phyloP scores from a whole-genome alignment of 495 filamentous ascomycete species.

The Podospora anserina region DNA sequence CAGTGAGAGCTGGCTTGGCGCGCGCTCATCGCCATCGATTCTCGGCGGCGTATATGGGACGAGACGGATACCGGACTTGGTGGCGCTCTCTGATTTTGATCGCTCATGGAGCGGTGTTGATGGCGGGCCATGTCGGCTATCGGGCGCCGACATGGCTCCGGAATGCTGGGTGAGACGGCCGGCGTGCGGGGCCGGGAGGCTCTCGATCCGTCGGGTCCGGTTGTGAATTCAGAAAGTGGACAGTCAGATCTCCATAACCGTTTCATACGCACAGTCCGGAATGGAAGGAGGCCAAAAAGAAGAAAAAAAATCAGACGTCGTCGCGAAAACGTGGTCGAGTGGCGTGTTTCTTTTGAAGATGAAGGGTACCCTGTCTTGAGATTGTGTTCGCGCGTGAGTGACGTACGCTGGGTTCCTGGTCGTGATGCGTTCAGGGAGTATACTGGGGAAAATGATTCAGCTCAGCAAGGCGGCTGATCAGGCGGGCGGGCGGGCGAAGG shows the following conservation, averaged over 20 bases:
- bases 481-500: neutral
- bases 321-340: slow-evolving; percentile 10
- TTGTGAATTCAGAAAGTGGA: slow-evolving; percentile 26
- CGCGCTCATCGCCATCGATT: slow-evolving; percentile 33
- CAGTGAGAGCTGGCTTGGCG: slow-evolving; percentile 34
- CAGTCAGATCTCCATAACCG: slow-evolving; percentile 35
- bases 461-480: neutral
- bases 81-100: slow-evolving; percentile 53
- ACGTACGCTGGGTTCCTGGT: neutral
- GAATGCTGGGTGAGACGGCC: slow-evolving; percentile 23
- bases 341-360: neutral
- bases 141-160: slow-evolving; percentile 38
- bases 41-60: slow-evolving; percentile 53
- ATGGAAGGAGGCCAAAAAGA: slow-evolving; percentile 25
- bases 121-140: slow-evolving; percentile 32
- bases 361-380: neutral
- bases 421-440: neutral
- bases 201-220: slow-evolving; percentile 26
- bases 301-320: slow-evolving; percentile 18
- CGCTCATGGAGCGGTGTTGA: slow-evolving; percentile 53
- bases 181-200: slow-evolving; percentile 31
- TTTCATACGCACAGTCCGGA: slow-evolving; percentile 27
- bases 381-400: neutral
- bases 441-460: neutral
- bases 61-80: slow-evolving; percentile 46